phyloP scores from a whole-genome alignment of 768 basidiomycete genomes.

The Nidularia sp. region DNA sequence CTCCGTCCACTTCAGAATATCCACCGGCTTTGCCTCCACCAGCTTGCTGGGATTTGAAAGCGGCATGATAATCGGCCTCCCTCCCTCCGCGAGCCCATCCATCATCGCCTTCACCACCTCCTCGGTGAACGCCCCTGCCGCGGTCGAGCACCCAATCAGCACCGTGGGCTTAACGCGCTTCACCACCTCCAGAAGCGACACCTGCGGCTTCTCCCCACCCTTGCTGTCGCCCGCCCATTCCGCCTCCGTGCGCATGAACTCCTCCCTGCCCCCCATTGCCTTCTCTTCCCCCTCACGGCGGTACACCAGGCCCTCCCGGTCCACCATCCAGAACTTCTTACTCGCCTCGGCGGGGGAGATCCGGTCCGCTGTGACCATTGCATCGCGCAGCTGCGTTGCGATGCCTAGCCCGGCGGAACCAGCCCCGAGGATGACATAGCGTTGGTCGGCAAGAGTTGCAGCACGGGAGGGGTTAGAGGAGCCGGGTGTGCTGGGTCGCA shows the following conservation, averaged over 20 bases:
- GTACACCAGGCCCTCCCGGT: constrained; percentile 37
- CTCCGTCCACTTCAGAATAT: constrained; percentile 74
- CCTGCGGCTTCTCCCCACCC: constrained; percentile 10
- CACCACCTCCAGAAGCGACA: constrained; percentile 65
- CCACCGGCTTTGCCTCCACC: constrained; percentile 69
- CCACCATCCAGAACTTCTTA: constrained; percentile 67
- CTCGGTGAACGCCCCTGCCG: constrained; percentile 73
- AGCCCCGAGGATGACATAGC: constrained; percentile 75
- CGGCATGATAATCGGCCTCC: constrained; percentile 79
- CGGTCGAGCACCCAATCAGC: constrained; percentile 81
- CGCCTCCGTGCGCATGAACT: constrained; percentile 54
- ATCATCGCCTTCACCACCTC: constrained; percentile 69
- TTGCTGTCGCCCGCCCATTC: constrained; percentile 42
- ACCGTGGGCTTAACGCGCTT: constrained; percentile 74
- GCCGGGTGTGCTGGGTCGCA: neutral
- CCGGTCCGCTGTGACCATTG: constrained; percentile 55
- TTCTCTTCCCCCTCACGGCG: constrained; percentile 1
- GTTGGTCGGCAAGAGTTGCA: constrained; percentile 58
- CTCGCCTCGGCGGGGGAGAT: constrained; percentile 56
- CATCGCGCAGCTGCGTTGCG: constrained; percentile 70
- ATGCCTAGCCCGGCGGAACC: constrained; percentile 85
- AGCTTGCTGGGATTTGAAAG: constrained; percentile 78
- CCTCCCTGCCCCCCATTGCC: constrained; percentile 35
- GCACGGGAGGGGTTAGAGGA: constrained; percentile 2
- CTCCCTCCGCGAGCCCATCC: constrained; percentile 16